phyloP scores from a whole-genome alignment of 371 early-diverging fungal species.

The Haplosporangium sp. region DNA sequence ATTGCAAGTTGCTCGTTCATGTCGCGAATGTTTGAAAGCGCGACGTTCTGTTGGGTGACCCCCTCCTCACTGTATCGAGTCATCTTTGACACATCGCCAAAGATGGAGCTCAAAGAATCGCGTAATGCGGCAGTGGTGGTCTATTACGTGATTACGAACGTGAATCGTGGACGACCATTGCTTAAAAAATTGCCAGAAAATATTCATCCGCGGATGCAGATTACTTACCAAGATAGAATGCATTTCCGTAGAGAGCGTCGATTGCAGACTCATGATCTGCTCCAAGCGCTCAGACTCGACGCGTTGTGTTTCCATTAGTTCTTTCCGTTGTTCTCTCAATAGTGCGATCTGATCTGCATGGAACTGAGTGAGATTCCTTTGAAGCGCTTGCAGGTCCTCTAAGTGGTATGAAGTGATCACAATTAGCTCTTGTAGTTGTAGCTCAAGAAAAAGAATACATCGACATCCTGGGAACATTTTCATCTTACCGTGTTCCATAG shows the following conservation, averaged over 20 bases:
- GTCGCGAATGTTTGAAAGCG: conserved; percentile 8
- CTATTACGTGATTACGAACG: too few relatives aligned
- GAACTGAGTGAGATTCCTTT: conserved; percentile 22
- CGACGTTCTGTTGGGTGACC: conserved; percentile 9
- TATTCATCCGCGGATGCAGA: background rate
- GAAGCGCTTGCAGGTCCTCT: conserved; percentile 29
- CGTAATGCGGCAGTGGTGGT: conserved; percentile 5
- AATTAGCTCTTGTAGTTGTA: background rate
- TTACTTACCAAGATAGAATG: conserved; percentile 14
- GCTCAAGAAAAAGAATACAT: background rate
- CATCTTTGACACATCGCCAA: conserved; percentile 15
- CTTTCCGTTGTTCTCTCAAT: conserved; percentile 15
- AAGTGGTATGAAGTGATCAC: background rate
- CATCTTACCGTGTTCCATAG: conserved; percentile 36
- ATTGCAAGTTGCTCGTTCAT: background rate
- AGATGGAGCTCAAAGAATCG: conserved; percentile 7
- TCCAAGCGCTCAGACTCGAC: conserved; percentile 7
- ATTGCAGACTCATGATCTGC: conserved; percentile 16
- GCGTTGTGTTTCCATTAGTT: conserved; percentile 19
- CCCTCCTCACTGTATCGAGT: conserved; percentile 2
- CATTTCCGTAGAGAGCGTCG: conserved; percentile 2
- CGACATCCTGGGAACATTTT: background rate
- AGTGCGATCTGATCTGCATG: conserved; percentile 22
- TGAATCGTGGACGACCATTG: too few relatives aligned
- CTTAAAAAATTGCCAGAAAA: too few relatives aligned